phyloP scores from a whole-genome alignment of 345 rosid genomes.

The thale cress (Arabidopsis thaliana) region DNA sequence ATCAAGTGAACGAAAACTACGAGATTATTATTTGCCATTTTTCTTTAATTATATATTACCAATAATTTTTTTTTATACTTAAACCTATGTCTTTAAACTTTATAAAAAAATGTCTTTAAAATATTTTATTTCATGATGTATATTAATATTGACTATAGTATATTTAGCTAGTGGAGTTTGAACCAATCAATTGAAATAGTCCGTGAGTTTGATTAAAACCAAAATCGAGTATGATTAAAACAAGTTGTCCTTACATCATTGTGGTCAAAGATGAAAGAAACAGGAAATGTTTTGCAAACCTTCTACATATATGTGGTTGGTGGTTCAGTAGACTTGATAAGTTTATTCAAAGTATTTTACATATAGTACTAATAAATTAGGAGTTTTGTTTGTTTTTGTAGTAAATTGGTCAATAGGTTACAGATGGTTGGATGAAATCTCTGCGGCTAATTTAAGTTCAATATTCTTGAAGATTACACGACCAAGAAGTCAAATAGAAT shows the following conservation, averaged over 20 bases:
- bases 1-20: not conserved
- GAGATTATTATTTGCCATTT: not conserved
- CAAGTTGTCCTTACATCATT: slow-evolving; percentile 29
- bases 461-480: slow-evolving; percentile 13
- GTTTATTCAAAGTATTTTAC: not conserved
- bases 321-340: slow-evolving; percentile 7
- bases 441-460: slow-evolving; percentile 11
- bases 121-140: not conserved
- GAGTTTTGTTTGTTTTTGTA: not conserved
- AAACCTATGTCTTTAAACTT: not conserved
- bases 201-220: slow-evolving; percentile 34
- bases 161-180: slow-evolving; percentile 11
- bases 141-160: not conserved
- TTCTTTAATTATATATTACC: not conserved
- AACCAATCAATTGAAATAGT: slow-evolving; percentile 27
- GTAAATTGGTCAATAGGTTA: not conserved
- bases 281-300: slow-evolving; percentile 9
- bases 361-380: not conserved
- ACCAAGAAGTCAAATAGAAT: slow-evolving; percentile 36
- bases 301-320: slow-evolving; percentile 25
- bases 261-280: slow-evolving; percentile 38
- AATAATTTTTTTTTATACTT: not conserved
- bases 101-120: no score
- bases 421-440: slow-evolving; percentile 37
- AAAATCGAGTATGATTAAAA: slow-evolving; percentile 28